Evolutionary conservation across 345 rosid species (phyloP), one percentile per base, ranked within the genome.

Genomic region (Arabis alpina): DNA sequence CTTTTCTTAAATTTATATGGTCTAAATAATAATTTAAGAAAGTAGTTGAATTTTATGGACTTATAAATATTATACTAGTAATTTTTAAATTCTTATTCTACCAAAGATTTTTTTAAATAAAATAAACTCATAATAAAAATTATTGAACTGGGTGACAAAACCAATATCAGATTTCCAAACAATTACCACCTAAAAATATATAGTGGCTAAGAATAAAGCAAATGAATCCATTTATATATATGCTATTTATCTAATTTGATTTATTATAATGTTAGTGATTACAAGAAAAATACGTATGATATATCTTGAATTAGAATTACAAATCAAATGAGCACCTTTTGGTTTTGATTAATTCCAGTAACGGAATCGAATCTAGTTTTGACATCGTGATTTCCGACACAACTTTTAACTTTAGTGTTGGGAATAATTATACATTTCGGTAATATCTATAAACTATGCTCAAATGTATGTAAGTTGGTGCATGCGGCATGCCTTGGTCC

Each of bases 381-480:
- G 30, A 37, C 57, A 72, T 64, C 57, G 76, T 64, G 66, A 28
- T 49, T 48, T 66, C 72, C 66, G 72, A 58, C 67, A 66, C 47
- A 58, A 55, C 60, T 65, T 72, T 73, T 73, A 73, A 73, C 77
- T 73, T 73, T 57, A 65, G 71, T 51, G 71, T 57, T 73, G 30
- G 32, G 54, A 65, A 65, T 73, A 65, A 39, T 65, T 57, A 65
- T 65, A 49, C 40, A 64, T 39, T 48, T 64, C 62, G 55, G 63
- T 62, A 54, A 62, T 63, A 37, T 41, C 52, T 40, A 70, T 62
- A 54, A 63, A 54, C 55, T 34, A 5, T 36, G 11, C 12, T 47
- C 15, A 10, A 54, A 1, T 55, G 43, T 55, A 47, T 36, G 76
- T 71, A 47, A 63, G 62, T 61, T 71, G 76, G 43, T 64, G 65